Conservation (phyloP, 1,284 basidiomycete genomes). For the Ceratobasidium sp. region DNA sequence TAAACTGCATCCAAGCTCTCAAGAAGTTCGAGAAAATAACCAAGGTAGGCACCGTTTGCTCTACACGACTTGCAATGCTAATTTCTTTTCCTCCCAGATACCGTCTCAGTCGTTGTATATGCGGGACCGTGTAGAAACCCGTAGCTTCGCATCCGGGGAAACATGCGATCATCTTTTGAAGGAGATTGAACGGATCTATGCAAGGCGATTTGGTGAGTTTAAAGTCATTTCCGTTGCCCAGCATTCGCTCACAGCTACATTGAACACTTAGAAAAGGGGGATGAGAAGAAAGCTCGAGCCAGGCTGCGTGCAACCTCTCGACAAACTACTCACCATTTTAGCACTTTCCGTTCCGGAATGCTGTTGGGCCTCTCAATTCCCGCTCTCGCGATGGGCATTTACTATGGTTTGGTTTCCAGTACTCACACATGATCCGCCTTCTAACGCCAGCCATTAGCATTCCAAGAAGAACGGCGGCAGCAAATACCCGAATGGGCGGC, state of each 20-base stretch:
- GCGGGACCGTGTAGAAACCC: slow-evolving; percentile 65
- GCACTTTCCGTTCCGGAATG: slow-evolving; percentile 78
- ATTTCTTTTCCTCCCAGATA: slow-evolving; percentile 46
- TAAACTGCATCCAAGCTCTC: slow-evolving; percentile 59
- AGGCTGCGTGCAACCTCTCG: slow-evolving; percentile 69
- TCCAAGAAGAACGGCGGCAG: slow-evolving; percentile 65
- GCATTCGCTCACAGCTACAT: slow-evolving; percentile 40
- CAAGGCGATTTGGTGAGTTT: slow-evolving; percentile 74
- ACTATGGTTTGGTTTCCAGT: slow-evolving; percentile 63
- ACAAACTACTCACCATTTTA: slow-evolving; percentile 77
- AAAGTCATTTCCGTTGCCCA: neutral
- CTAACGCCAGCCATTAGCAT: slow-evolving; percentile 59
- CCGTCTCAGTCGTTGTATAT: slow-evolving; percentile 50
- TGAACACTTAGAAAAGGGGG: slow-evolving; percentile 72
- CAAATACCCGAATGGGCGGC: slow-evolving; percentile 77
- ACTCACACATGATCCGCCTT: neutral
- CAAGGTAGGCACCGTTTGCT: slow-evolving; percentile 57
- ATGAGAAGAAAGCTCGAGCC: slow-evolving; percentile 80
- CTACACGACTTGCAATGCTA: neutral
- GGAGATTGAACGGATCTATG: slow-evolving; percentile 78
- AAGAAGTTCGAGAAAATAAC: slow-evolving; percentile 95
- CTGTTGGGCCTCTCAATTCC: slow-evolving; percentile 82
- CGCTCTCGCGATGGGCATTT: slow-evolving; percentile 74
- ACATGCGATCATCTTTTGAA: slow-evolving; percentile 73
- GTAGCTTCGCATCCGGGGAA: slow-evolving; percentile 69